A percentile compares a stretch with the other conserved stretches of the same genome.
Conservation (phyloP, 2,329 filamentous ascomycete species). For the Fusarium graminum region DNA sequence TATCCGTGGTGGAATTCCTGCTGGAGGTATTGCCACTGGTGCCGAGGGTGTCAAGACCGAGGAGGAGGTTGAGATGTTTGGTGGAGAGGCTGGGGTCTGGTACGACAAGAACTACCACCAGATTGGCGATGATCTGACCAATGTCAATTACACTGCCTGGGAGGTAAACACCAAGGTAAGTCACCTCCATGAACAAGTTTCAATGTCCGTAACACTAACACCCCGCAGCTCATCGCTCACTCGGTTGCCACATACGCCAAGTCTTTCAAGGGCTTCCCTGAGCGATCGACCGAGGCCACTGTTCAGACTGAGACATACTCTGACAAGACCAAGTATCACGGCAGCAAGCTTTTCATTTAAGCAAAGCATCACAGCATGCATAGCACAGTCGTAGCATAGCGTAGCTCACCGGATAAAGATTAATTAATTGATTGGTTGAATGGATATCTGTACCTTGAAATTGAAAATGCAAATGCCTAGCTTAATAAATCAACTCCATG, state of each 20-base stretch:
- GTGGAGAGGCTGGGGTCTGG: slow-evolving; percentile 74
- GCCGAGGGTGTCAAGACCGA: slow-evolving; percentile 81
- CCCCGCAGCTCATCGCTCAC: slow-evolving; percentile 72
- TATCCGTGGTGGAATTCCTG: slow-evolving; percentile 78
- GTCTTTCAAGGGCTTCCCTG: slow-evolving; percentile 75
- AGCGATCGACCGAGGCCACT: slow-evolving; percentile 57
- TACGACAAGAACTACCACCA: slow-evolving; percentile 73
- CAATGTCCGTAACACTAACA: slow-evolving; percentile 33
- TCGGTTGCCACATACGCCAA: slow-evolving; percentile 77
- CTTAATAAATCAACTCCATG: slow-evolving; percentile 38
- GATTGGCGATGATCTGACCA: slow-evolving; percentile 70
- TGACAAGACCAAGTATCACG: slow-evolving; percentile 63
- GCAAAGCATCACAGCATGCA: neutral
- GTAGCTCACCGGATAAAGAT: slow-evolving; percentile 5
- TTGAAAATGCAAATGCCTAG: slow-evolving; percentile 39
- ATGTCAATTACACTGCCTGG: slow-evolving; percentile 72
- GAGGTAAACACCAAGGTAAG: slow-evolving; percentile 70
- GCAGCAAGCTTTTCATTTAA: slow-evolving; percentile 50
- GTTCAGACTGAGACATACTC: slow-evolving; percentile 50
- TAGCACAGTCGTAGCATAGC: neutral
- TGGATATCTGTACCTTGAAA: slow-evolving; percentile 42
- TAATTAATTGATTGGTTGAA: slow-evolving; percentile 37
- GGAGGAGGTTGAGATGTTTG: slow-evolving; percentile 74
- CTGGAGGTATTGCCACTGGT: slow-evolving; percentile 81
- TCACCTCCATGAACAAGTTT: neutral